Evolutionary conservation across 768 basidiomycete genomes (phyloP), one percentile per base, ranked within the genome.

Genomic region (Mycena capillaripes): DNA sequence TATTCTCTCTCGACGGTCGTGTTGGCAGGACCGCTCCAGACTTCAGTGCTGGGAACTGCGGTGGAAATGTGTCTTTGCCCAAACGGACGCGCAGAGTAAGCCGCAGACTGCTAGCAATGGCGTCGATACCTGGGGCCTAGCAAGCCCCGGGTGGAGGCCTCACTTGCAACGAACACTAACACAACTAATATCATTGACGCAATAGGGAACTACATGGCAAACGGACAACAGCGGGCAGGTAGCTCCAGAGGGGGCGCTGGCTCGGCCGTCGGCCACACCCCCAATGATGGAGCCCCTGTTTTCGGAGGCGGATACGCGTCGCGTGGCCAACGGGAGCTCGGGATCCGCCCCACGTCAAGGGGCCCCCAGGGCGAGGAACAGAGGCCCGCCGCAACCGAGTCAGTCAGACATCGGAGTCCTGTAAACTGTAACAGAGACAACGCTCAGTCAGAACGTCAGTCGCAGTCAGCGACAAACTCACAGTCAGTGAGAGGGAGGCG

Each of bases 121-220:
- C 32, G 40, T 21, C 4, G 57, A 62, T 34, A 36, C 27, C 8
- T 7, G 17, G 17, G 60, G 60, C 27, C 60, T 62, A 62, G 60
- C 60, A 30, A 62, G 27, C 17, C 60, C 9, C 16, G 8, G 60
- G 27, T n/a, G 46, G 40, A 62, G 60, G 17, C 21, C n/a, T 11
- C 21, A 44, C 8, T 48, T 48, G 60, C 60, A 62, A 62, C 40
- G 40, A 46, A 62, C 60, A 46, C 40, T 36, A 38, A 59, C 56
- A 36, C 36, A 36, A 6, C 12, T 12, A 25, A 38, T 34, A 58
- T 40, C 34, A 36, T n/a, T n/a, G n/a, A n/a, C n/a, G n/a, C n/a
- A n/a, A n/a, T n/a, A n/a, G n/a, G n/a, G n/a, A n/a, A n/a, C n/a
- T n/a, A n/a, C n/a, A n/a, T n/a, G n/a, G n/a, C n/a, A n/a, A n/a